Evolutionary conservation across 257 asterid genomes (phyloP), one percentile per base, ranked within the genome.

Genomic region (Penstemon eatonii): DNA sequence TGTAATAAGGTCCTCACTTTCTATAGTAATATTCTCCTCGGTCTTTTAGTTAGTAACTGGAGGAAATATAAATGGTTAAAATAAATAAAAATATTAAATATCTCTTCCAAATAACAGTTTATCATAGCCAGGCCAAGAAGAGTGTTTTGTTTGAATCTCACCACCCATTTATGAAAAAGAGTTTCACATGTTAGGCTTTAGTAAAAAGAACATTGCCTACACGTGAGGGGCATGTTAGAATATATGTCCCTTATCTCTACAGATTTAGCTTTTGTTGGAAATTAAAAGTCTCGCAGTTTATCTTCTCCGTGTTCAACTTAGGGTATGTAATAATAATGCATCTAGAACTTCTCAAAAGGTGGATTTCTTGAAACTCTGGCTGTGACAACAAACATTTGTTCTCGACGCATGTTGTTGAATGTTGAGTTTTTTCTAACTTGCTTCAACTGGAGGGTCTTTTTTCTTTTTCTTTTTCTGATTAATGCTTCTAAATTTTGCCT

Each of bases 401-500:
- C 11, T 39, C 42, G 40, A 18, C 5, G 36, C 44, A 4, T 58
- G 53, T 49, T n/a, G 3, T 55, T 45, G 37, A 11, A 3, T 15
- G 18, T 42, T 70, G 9, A 6, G 4, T 3, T 66, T 66, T 42
- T 13, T 25, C 41, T 46, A 37, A 58, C 67, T 66, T 44, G 47
- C 61, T 40, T 69, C 47, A 40, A 41, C 39, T 6, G 11, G 40
- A 18, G 8, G 60, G 13, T 45, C 33, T 13, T 62, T 56, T 18
- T n/a, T 63, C 13, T 45, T 18, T 13, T 62, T 56, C 18, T n/a
- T 63, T 61, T 53, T 19, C 37, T 46, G 33, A 54, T 59, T 25
- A 51, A 53, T 15, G 42, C 49, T 41, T 57, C 13, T 7, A 73
- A 71, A n/a, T 40, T 33, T 41, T 69, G 8, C n/a, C 64, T 13